phyloP scores from a whole-genome alignment of 2,329 filamentous ascomycete species.

The Cladophialophora carrionii region DNA sequence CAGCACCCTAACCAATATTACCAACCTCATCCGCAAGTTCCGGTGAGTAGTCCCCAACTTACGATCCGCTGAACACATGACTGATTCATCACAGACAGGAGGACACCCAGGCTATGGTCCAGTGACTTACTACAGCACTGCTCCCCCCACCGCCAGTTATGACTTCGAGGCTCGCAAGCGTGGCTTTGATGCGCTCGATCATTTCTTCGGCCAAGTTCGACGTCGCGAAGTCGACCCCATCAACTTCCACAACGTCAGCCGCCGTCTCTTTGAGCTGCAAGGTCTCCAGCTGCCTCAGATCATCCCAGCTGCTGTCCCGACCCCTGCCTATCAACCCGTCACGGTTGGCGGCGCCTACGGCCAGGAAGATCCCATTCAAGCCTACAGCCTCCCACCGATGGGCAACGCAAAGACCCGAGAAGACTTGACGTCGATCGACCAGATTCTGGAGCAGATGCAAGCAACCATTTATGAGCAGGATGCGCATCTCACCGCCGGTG shows the following conservation, averaged over 20 bases:
- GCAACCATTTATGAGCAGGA: constrained; percentile 93
- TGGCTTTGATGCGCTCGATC: constrained; percentile 83
- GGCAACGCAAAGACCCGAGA: constrained; percentile 88
- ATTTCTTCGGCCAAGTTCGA: constrained; percentile 93
- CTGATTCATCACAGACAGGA: constrained; percentile 50
- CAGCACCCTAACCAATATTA: constrained; percentile 40
- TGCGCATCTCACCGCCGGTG: constrained; percentile 76
- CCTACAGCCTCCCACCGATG: constrained; percentile 85
- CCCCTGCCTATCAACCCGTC: constrained; percentile 58
- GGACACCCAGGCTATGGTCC: constrained; percentile 64
- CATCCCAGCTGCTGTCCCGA: constrained; percentile 51
- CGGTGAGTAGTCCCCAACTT: constrained; percentile 14
- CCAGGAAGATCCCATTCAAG: constrained; percentile 65
- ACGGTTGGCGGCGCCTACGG: constrained; percentile 57
- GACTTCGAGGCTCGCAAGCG: constrained; percentile 78
- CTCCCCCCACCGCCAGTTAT: constrained; percentile 67
- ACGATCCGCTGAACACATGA: not conserved
- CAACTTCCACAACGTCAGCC: constrained; percentile 89
- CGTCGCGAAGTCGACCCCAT: constrained; percentile 84
- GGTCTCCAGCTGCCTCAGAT: constrained; percentile 66
- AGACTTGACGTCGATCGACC: constrained; percentile 90
- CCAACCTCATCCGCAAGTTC: constrained; percentile 37
- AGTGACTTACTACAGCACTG: constrained; percentile 76
- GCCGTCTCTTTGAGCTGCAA: constrained; percentile 81
- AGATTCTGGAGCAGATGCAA: constrained; percentile 94